Evolutionary conservation across 2,329 filamentous ascomycete species (phyloP).

Genomic region (Aspergillus latus): DNA sequence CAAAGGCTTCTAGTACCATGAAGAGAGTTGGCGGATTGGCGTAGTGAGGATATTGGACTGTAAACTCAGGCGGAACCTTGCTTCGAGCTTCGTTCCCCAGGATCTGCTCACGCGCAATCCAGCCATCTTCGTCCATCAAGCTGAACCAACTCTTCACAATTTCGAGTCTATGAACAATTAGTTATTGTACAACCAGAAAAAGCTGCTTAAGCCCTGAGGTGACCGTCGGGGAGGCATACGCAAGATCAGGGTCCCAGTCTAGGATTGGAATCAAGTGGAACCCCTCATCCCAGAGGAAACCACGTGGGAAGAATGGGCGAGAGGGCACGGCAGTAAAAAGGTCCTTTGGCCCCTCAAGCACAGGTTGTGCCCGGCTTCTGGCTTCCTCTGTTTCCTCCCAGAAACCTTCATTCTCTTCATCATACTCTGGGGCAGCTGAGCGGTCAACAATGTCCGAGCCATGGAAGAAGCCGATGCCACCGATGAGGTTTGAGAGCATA

Average conservation of each 20-base stretch:
- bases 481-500: slow-evolving; percentile 90
- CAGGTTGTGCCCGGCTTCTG: slow-evolving; percentile 65
- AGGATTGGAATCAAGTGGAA: slow-evolving; percentile 90
- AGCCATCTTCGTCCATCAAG: slow-evolving; percentile 93
- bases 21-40: slow-evolving; percentile 96
- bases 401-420: slow-evolving; percentile 92
- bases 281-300: slow-evolving; percentile 97
- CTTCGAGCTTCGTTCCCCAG: slow-evolving; percentile 86
- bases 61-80: slow-evolving; percentile 92
- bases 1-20: slow-evolving; percentile 79
- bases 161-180: slow-evolving; percentile 55
- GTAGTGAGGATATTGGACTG: slow-evolving; percentile 94
- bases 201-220: not conserved
- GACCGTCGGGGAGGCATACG: slow-evolving; percentile 44
- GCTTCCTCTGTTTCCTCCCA: slow-evolving; percentile 90
- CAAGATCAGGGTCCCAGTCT: slow-evolving; percentile 91
- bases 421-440: slow-evolving; percentile 87
- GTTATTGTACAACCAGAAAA: not conserved
- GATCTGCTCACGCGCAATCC: slow-evolving; percentile 96
- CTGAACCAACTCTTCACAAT: slow-evolving; percentile 95
- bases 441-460: slow-evolving; percentile 86
- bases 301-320: slow-evolving; percentile 90
- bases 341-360: slow-evolving; percentile 77
- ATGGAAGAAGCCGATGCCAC: slow-evolving; percentile 93
- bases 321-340: slow-evolving; percentile 91